These are phyloP conservation scores for Ophiostoma populinum DNA, from an alignment of 2,329 filamentous ascomycete genomes.

Conservation along the genomic window DNA sequence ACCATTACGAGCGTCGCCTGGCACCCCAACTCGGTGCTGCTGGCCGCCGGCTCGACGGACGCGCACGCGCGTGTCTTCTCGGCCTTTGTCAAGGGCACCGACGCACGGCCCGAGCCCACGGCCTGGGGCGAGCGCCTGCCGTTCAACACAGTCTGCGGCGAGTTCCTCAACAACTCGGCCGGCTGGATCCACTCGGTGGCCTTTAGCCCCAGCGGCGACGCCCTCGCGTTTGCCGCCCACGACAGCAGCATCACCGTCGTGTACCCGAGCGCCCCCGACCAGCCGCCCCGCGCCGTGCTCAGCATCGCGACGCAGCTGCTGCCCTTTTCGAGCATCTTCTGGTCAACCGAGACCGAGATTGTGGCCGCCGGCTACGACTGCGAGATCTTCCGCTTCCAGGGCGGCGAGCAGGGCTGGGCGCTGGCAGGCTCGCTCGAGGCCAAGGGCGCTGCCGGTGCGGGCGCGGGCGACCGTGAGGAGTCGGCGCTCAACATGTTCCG, in stretches of 20 bases:
- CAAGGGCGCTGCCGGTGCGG: slow-evolving; percentile 40
- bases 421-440: slow-evolving; percentile 65
- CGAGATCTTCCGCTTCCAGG: slow-evolving; percentile 79
- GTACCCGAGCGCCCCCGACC: slow-evolving; percentile 80
- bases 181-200: slow-evolving; percentile 91
- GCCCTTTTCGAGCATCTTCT: slow-evolving; percentile 83
- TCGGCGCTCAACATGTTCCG: slow-evolving; percentile 95
- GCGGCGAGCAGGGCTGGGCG: slow-evolving; percentile 66
- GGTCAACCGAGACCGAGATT: slow-evolving; percentile 83
- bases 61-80: slow-evolving; percentile 91
- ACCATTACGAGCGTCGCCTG: slow-evolving; percentile 90
- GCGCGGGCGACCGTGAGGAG: slow-evolving; percentile 57
- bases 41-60: slow-evolving; percentile 92
- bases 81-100: slow-evolving; percentile 89
- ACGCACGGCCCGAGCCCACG: slow-evolving; percentile 66
- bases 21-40: slow-evolving; percentile 93
- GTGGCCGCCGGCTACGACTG: slow-evolving; percentile 85
- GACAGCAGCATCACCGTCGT: slow-evolving; percentile 95
- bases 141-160: slow-evolving; percentile 96
- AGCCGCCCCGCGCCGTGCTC: slow-evolving; percentile 77
- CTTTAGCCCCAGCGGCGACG: slow-evolving; percentile 83
- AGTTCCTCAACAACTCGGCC: slow-evolving; percentile 88
- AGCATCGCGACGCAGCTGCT: slow-evolving; percentile 79
- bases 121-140: slow-evolving; percentile 91
- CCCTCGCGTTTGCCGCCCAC: slow-evolving; percentile 85